These are phyloP conservation scores for Coemansia sp. DNA, from an alignment of 192 early-diverging fungal species.

Conservation along the genomic window DNA sequence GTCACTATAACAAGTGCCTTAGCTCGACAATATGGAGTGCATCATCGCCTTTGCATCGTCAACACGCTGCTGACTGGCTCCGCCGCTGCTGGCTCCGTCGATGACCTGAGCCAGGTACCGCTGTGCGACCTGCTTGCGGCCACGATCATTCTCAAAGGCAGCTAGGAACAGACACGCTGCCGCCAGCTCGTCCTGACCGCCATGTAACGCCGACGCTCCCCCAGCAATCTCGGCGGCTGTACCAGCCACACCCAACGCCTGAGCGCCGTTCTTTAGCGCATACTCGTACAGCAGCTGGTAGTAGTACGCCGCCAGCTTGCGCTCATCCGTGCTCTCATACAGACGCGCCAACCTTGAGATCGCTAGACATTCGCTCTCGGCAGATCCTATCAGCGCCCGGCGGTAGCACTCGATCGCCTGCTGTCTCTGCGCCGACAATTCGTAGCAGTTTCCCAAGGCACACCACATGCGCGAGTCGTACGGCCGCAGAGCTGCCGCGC, in stretches of 20 bases:
- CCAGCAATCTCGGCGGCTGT: slow-evolving; percentile 2
- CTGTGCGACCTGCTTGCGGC: slow-evolving; percentile 20
- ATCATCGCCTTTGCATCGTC: slow-evolving; percentile 46
- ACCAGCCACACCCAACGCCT: slow-evolving; percentile 4
- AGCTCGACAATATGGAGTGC: slow-evolving; percentile 18
- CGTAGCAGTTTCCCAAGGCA: slow-evolving; percentile 72
- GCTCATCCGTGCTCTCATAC: slow-evolving; percentile 57
- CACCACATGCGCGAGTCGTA: slow-evolving; percentile 88
- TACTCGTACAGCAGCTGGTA: slow-evolving; percentile 51
- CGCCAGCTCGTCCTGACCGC: slow-evolving; percentile 41
- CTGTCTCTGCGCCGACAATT: slow-evolving; percentile 48
- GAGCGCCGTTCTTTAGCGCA: slow-evolving; percentile 23
- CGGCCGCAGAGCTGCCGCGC: slow-evolving; percentile 67
- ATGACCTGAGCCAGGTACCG: slow-evolving; percentile 41
- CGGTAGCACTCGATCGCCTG: slow-evolving; percentile 76
- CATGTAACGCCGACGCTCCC: neutral
- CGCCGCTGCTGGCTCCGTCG: slow-evolving; percentile 24
- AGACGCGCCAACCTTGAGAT: slow-evolving; percentile 58
- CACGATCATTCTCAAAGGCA: slow-evolving; percentile 35
- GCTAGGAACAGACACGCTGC: slow-evolving; percentile 47
- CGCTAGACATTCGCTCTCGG: slow-evolving; percentile 59
- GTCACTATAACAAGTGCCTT: too few relatives aligned
- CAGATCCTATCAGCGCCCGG: slow-evolving; percentile 61
- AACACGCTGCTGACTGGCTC: slow-evolving; percentile 25
- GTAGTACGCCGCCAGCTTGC: slow-evolving; percentile 57